A percentile compares a stretch with the other conserved stretches of the same genome.
Conservation (phyloP, 2,329 filamentous ascomycete genomes). For the Pseudogymnoascus sp. region DNA sequence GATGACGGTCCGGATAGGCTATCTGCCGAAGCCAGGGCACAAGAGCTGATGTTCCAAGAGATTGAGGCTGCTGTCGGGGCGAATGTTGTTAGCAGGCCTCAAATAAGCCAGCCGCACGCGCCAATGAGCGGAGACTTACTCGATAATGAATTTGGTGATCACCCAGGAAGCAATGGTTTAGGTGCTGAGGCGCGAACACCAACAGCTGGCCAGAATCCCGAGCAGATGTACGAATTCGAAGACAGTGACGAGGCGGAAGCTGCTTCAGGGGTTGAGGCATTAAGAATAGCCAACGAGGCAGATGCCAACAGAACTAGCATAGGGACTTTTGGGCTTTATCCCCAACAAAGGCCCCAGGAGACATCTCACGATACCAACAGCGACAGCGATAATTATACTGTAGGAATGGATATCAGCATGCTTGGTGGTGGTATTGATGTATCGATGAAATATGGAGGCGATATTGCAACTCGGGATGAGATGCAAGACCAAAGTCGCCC, state of each 20-base stretch:
- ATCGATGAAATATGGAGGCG: conserved; percentile 51
- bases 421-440: conserved; percentile 65
- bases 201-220: not conserved
- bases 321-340: conserved; percentile 42
- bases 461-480: conserved; percentile 28
- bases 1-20: conserved; percentile 22
- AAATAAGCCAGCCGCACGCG: not conserved
- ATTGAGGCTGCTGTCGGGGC: conserved; percentile 27
- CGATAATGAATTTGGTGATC: conserved; percentile 38
- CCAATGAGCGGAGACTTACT: conserved; percentile 37
- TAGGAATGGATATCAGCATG: conserved; percentile 60
- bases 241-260: conserved; percentile 81
- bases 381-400: conserved; percentile 60
- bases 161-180: conserved; percentile 30
- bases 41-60: conserved; percentile 29
- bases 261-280: conserved; percentile 71
- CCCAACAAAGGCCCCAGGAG: conserved; percentile 36
- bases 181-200: not conserved
- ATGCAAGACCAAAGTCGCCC: conserved; percentile 40
- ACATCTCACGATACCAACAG: conserved; percentile 41
- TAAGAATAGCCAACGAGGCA: conserved; percentile 74
- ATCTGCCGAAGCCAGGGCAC: conserved; percentile 21
- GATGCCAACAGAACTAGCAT: conserved; percentile 59
- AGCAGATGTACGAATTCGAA: conserved; percentile 32
- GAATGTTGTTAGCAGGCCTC: not conserved